These are phyloP conservation scores for Salvia hispanica DNA, from an alignment of 257 asterid genomes.

Conservation along the genomic window DNA sequence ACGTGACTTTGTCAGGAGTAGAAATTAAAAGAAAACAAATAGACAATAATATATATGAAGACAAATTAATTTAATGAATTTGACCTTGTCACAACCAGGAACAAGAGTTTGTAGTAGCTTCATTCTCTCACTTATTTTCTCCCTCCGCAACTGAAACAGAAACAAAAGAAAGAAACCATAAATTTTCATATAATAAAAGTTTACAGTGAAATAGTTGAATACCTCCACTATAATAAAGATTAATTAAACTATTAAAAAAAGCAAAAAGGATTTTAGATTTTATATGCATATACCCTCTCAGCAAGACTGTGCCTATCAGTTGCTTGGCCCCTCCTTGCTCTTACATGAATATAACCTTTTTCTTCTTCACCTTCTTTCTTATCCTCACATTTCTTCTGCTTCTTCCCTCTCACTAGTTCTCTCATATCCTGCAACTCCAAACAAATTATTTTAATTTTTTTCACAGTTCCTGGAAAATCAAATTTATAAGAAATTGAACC, in stretches of 20 bases:
- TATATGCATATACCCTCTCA: constrained; percentile 61
- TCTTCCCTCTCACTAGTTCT: constrained; percentile 39
- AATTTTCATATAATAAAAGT: not conserved
- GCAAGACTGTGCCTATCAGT: constrained; percentile 93
- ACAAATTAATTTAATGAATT: constrained; percentile 25
- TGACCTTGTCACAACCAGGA: constrained; percentile 89
- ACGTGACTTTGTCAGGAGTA: constrained; percentile 47
- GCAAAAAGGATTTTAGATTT: not conserved
- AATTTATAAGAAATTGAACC: constrained; percentile 27
- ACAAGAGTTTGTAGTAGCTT: constrained; percentile 75
- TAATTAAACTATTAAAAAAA: too few relatives aligned
- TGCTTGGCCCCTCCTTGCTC: constrained; percentile 94
- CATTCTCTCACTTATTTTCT: constrained; percentile 87
- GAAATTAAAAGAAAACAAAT: not conserved
- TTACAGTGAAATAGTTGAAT: not conserved
- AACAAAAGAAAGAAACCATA: not conserved
- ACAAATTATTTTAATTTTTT: too few relatives aligned
- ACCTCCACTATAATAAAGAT: too few relatives aligned
- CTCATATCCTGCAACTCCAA: constrained; percentile 37
- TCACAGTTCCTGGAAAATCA: too few relatives aligned
- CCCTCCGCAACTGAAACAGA: constrained; percentile 66
- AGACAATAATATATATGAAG: constrained; percentile 17
- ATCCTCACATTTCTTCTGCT: constrained; percentile 42
- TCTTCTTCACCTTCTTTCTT: constrained; percentile 34
- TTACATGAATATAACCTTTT: constrained; percentile 69